Evolutionary conservation across 768 basidiomycete genomes (phyloP).

Genomic region (Royoungia palumana): DNA sequence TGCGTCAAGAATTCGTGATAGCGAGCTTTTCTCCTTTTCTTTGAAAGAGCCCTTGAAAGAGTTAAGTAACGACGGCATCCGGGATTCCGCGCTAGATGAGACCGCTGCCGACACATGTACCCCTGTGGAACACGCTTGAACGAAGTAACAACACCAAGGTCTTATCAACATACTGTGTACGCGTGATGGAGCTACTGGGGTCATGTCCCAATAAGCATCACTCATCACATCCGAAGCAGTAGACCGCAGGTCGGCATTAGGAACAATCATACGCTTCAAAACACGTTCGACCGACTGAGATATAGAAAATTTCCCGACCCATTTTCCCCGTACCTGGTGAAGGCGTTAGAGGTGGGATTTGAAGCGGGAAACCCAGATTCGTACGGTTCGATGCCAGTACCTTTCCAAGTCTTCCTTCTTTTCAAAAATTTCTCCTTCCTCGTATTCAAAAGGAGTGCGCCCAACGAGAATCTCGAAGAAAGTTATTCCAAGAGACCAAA

Average conservation of each 20-base stretch:
- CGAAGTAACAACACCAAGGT: neutral
- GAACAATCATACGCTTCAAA: constrained; percentile 72
- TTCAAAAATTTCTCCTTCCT: constrained; percentile 73
- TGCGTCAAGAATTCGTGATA: constrained; percentile 32
- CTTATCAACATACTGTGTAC: constrained; percentile 42
- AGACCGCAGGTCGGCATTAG: constrained; percentile 78
- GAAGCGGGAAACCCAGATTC: constrained; percentile 19
- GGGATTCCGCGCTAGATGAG: constrained; percentile 10
- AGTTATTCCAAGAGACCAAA: constrained; percentile 84
- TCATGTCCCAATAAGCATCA: constrained; percentile 62
- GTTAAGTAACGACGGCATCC: constrained; percentile 18
- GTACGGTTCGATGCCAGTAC: constrained; percentile 83
- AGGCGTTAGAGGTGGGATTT: neutral
- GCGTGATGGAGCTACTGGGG: constrained; percentile 25
- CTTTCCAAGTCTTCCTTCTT: constrained; percentile 78
- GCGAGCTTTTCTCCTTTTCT: constrained; percentile 25
- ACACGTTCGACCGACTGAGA: constrained; percentile 61
- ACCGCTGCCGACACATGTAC: constrained; percentile 31
- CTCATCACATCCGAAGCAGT: constrained; percentile 62
- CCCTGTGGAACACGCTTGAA: constrained; percentile 22
- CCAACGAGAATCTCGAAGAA: constrained; percentile 94
- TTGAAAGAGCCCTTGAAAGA: constrained; percentile 18
- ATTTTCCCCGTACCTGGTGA: constrained; percentile 67
- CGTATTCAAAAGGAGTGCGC: constrained; percentile 86
- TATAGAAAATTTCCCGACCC: constrained; percentile 72